Conservation (phyloP, 1,284 basidiomycete genomes). For the Sanguinoderma infundibulare region DNA sequence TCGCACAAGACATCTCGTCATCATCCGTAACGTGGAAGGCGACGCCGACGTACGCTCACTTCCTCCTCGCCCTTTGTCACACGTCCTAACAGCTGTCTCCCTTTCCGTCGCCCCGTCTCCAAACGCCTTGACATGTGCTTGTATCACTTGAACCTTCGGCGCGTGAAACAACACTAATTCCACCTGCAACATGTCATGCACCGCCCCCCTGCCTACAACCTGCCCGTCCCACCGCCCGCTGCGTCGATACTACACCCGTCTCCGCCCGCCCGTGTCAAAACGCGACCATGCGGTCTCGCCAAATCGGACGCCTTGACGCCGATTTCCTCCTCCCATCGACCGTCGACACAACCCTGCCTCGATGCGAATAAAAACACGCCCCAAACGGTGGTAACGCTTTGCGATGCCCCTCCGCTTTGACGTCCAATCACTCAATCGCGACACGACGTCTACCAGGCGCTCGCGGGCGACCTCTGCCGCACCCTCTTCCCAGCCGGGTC, state of each 20-base stretch:
- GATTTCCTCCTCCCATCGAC: not conserved
- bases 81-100: conserved; percentile 9
- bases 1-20: conserved; percentile 55
- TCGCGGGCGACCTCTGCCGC: conserved; percentile 53
- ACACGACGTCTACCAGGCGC: conserved; percentile 41
- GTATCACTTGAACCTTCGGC: not conserved
- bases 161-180: not conserved
- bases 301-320: not conserved
- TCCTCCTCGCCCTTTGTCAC: conserved; percentile 7
- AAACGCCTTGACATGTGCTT: not conserved
- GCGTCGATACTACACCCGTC: not conserved
- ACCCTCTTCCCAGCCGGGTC: conserved; percentile 52
- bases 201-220: not conserved
- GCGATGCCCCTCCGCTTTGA: not conserved
- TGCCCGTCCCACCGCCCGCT: not conserved
- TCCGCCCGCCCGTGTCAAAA: conserved; percentile 2
- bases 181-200: not conserved
- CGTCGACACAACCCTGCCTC: not conserved
- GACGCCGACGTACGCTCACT: conserved; percentile 41
- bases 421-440: not conserved
- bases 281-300: conserved; percentile 7
- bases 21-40: conserved; percentile 54
- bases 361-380: not conserved
- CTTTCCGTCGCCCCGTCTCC: not conserved
- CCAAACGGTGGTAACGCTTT: not conserved